Base-by-base conservation (phyloP, 371 early-diverging fungal species). In the Syncephalastrum sp. region DNA sequence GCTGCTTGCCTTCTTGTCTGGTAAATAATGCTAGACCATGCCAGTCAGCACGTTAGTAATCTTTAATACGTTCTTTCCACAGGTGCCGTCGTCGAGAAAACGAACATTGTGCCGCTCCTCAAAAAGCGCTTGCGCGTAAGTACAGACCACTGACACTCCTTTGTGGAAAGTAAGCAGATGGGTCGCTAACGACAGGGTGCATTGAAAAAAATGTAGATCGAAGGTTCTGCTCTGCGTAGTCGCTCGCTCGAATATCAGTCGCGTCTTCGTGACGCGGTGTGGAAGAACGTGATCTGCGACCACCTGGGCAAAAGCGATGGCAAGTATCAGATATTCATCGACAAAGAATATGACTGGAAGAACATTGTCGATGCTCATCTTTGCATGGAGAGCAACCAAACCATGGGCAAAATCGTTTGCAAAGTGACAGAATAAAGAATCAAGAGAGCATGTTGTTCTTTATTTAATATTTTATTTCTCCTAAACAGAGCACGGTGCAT, bases 181-280 rank as follows among this genome's bases (percentile, higher is more conserved):
- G 19, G 13, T 49, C n/a, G 43, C 6, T 46, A 27, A 8, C 46
- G 25, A 47, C 21, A 7, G 21, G 54, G 17, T 47, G 17, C 45
- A 27, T 6, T 5, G 12, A 47, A 25, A 21, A 21, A 24, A 15
- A 21, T 60, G 10, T 74, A 77, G 82, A 77, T 92, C 47, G 75
- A 85, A 65, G 93, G 91, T 2, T 82, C 90, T 25, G 77, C 87
- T 14, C 73, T 92, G 14, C 81, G 93, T 29, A 81, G 81, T 12
- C 77, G 91, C 16, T 65, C 79, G 13, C 54, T 86, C 6, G 79
- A 73, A 10, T 91, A 90, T 68, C 88, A 89, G 70, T 57, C 57
- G 13, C 52, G 64, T 15, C 72, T 91, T 38, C 65, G 78, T 47
- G 65, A 75, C 50, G 70, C 56, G 6, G 64, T 90, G 24, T 73